phyloP scores from a whole-genome alignment of 768 basidiomycete species.

The Kockovaella imperatae region DNA sequence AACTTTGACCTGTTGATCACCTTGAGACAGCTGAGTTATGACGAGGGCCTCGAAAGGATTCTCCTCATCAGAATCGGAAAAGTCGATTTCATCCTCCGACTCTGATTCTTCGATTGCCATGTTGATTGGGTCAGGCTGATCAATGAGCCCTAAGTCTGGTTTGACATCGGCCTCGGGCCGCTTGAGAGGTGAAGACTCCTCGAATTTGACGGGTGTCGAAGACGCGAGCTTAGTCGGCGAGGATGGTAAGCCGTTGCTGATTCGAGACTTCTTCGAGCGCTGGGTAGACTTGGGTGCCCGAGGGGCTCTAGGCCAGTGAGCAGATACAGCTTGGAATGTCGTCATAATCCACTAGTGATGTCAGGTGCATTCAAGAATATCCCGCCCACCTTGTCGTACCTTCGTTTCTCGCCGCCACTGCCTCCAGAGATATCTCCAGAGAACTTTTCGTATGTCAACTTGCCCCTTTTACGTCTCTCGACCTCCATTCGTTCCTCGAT shows the following conservation, averaged over 20 bases:
- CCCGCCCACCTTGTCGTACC: slow-evolving; percentile 33
- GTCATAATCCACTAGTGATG: slow-evolving; percentile 60
- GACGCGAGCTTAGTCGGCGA: not conserved
- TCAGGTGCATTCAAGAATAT: not conserved
- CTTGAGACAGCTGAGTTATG: slow-evolving; percentile 29
- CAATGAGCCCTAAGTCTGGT: not conserved
- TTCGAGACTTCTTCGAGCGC: slow-evolving; percentile 14
- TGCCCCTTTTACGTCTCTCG: slow-evolving; percentile 45
- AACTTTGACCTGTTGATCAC: slow-evolving; percentile 11
- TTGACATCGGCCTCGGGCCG: slow-evolving; percentile 7
- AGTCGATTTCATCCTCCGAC: slow-evolving; percentile 48
- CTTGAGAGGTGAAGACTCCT: slow-evolving; percentile 5
- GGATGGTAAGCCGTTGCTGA: slow-evolving; percentile 12
- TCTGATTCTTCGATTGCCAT: slow-evolving; percentile 1
- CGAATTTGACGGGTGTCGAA: slow-evolving; percentile 1
- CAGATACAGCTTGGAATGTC: slow-evolving; percentile 81
- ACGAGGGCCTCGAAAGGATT: slow-evolving; percentile 32
- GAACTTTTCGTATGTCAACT: slow-evolving; percentile 31
- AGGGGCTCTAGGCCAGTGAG: slow-evolving; percentile 55
- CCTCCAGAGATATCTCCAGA: slow-evolving; percentile 21
- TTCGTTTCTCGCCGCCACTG: slow-evolving; percentile 30
- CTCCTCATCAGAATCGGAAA: slow-evolving; percentile 20
- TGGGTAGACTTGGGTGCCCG: slow-evolving; percentile 24
- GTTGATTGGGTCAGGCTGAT: not conserved
- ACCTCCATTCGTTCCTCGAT: slow-evolving; percentile 56